Evolutionary conservation across 371 early-diverging fungal genomes (phyloP).

Genomic region (Syncephalastrum racemosum): DNA sequence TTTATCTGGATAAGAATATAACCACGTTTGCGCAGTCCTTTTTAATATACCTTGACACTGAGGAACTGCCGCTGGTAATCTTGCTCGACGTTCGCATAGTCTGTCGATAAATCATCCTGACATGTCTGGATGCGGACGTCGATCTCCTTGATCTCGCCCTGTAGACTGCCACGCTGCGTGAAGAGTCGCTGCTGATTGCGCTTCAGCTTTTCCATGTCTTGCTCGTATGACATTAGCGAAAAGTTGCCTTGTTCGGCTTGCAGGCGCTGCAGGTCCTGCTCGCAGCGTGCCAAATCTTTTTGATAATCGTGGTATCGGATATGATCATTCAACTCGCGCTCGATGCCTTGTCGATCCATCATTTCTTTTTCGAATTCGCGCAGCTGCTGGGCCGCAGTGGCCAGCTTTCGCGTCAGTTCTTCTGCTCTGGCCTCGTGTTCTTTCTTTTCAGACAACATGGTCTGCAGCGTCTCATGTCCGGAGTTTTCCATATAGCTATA

Average conservation of each 20-base stretch:
- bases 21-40: background rate
- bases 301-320: constrained; percentile 54
- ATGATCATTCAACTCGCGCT: constrained; percentile 71
- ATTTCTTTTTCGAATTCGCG: constrained; percentile 49
- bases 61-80: constrained; percentile 67
- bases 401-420: constrained; percentile 9
- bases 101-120: constrained; percentile 64
- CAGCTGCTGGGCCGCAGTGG: constrained; percentile 27
- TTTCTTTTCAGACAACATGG: constrained; percentile 19
- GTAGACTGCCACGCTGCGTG: constrained; percentile 64
- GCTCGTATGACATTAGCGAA: constrained; percentile 18
- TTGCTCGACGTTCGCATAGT: constrained; percentile 79
- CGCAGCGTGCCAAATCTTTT: constrained; percentile 30
- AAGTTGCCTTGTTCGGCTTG: constrained; percentile 16
- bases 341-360: constrained; percentile 42
- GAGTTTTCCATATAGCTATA: constrained; percentile 12
- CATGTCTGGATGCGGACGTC: constrained; percentile 64
- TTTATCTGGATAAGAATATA: background rate
- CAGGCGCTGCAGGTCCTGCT: constrained; percentile 35
- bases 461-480: constrained; percentile 14
- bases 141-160: constrained; percentile 88
- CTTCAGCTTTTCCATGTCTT: constrained; percentile 36
- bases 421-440: constrained; percentile 25
- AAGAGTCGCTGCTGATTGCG: constrained; percentile 47
- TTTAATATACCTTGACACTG: constrained; percentile 57